Evolutionary conservation across 352 stramenopile species (phyloP), one percentile per base, ranked within the genome.

Genomic region (Plasmopara muralis): DNA sequence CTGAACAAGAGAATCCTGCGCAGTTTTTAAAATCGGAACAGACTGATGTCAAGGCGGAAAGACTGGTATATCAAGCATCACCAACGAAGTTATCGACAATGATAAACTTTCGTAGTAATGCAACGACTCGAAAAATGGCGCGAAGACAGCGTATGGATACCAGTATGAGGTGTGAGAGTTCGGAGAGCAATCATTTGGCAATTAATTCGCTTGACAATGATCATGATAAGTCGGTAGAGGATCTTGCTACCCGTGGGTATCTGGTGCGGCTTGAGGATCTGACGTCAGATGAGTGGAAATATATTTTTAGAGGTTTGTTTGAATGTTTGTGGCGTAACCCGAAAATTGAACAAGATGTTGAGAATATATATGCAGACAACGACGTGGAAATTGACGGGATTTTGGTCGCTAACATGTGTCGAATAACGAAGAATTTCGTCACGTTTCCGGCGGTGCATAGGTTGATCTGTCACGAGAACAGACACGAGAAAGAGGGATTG

Each of bases 401-500:
- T 4, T 57, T 90, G 50, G 64, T 70, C 6, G 61, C 77, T 2
- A 88, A 90, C 50, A 75, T 90, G 75, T 86, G 76, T 47, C 64
- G 64, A 31, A 76, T 89, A 39, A 83, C 61, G 13, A 89, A 89
- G 46, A 72, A 79, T 62, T 78, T 87, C 39, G 71, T 80, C 14
- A 64, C 77, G 5, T 87, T 83, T 43, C 79, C 74, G 5, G 74
- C 77, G 0, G 74, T 89, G 33, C 74, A 87, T 43, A 65, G 53
- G 14, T 64, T 89, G 2, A 66, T 89, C 8, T 68, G 58, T 28
- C 62, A 68, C 13, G 59, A 80, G 13, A 66, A 64, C 14, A 46
- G 57, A 2, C 48, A 51, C 0, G 64, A 60, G 29, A 53, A 60
- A 4, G 65, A 82, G 34, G 72, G 74, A 18, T 53, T 89, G 8